Evolutionary conservation across 495 filamentous ascomycete species (phyloP), one percentile per base, ranked within the genome.

Genomic region (Oidiodendron maius): DNA sequence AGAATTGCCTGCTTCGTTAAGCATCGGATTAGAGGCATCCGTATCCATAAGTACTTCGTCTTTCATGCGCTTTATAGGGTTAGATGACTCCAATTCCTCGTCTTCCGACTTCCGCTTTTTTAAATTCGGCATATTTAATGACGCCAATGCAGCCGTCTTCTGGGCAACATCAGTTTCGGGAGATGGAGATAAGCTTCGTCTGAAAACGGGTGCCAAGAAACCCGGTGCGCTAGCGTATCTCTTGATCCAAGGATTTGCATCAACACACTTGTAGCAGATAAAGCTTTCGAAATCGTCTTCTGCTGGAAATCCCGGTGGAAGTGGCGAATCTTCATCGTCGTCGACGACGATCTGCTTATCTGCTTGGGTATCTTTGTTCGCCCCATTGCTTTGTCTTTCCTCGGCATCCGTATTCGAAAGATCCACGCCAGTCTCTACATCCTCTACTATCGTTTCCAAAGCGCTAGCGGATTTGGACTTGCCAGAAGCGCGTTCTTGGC

Each of bases 201-300:
- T 48, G 47, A 66, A 72, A 0, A 94, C 82, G 0, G 91, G 76
- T 2, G 80, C 75, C 3, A 97, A 69, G 58, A 99, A 97, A 2
- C 90, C 90, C 2, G 76, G 61, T 0, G 83, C 78, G 3, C 86
- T 86, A n/a, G 89, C 91, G 58, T 96, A 97, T 48, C 73, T 68
- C 68, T 89, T 93, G 57, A 99, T 82, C 93, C 91, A 99, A 0
- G 90, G 90, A 57, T 87, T 81, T 0, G 87, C 80, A 20, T 91
- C 84, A 25, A 93, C 73, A 56, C 94, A 99, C 61, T 94, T 89
- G 71, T 89, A 95, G 70, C 94, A 99, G 39, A 99, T 77, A 58
- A 96, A 86, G 22, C 79, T 76, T 9, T 91, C 86, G 57, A 96
- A 98, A 40, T 84, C 80, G 17, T 96, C 87, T 53, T 96, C 91